Base-by-base conservation (phyloP, 2,329 filamentous ascomycete species). In the Fusarium sp. region DNA sequence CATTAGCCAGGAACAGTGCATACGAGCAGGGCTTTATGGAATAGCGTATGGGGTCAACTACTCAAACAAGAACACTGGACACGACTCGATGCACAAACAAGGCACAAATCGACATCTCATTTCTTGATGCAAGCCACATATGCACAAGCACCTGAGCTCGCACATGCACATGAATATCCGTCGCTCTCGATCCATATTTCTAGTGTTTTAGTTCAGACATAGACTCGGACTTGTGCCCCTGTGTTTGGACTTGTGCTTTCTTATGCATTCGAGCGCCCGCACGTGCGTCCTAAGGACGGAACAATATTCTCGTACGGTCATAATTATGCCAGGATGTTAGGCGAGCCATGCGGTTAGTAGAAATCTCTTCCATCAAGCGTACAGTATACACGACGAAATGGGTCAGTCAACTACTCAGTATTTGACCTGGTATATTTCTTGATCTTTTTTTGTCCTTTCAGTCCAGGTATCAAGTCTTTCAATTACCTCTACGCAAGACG, bases 1-100 rank as follows among this genome's bases (percentile, higher is more conserved):
- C 74, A 76, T 76, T 76, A 76, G 74, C 74, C 74, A 76, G 71
- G 73, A 72, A 76, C 74, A 66, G 43, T 68, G 63, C 69, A 70
- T 67, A 54, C 55, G 57, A 63, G 50, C 27, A 61, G 56, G 38
- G 43, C 40, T 60, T 51, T 57, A 56, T 53, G 67, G 51, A 53
- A 72, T 72, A 68, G 63, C 55, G 58, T 43, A 57, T 70, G 64
- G 64, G 64, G 44, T 59, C 53, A 47, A 42, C 42, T 64, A 42
- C 67, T 54, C 42, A 44, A 63, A 71, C 15, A 34, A 67, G 46
- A 60, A 70, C 20, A 46, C 20, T 53, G 30, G 50, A 55, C 50
- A 53, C 57, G 49, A 50, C 40, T 70, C 50, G 38, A 62, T 49
- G 71, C 71, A 75, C 73, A 76, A 73, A 49, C 30, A 65, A 66